Percentiles rank a stretch among this genome's conserved stretches.
Conservation (phyloP, 2,329 filamentous ascomycete species). For the Penicillium sclerotiorum region DNA sequence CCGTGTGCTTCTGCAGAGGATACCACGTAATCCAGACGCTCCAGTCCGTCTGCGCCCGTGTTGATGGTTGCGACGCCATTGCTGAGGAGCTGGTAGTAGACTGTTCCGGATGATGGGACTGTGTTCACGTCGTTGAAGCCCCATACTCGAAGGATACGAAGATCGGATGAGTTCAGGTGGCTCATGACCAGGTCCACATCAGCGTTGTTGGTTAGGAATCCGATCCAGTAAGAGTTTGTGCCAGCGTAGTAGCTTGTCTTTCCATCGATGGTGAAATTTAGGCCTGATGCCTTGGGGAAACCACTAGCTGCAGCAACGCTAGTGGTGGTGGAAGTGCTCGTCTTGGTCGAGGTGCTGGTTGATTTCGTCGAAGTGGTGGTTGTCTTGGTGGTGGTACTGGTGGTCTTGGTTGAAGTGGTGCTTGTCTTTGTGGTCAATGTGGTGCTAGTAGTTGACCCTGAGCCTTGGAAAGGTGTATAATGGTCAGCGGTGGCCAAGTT, state of each 20-base stretch:
- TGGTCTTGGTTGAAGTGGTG: not conserved
- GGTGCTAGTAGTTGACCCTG: not conserved
- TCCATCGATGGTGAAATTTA: slow-evolving; percentile 44
- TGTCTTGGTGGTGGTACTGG: not conserved
- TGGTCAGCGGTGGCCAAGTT: not conserved
- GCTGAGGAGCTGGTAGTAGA: slow-evolving; percentile 49
- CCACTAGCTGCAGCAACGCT: slow-evolving; percentile 7
- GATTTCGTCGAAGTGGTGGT: not conserved
- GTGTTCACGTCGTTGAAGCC: slow-evolving; percentile 55
- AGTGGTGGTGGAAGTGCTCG: slow-evolving; percentile 4
- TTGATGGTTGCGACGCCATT: slow-evolving; percentile 57
- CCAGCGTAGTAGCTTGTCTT: slow-evolving; percentile 49
- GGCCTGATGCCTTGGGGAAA: slow-evolving; percentile 28
- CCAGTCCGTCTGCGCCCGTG: slow-evolving; percentile 63
- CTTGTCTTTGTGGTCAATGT: not conserved
- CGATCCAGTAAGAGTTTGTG: slow-evolving; percentile 58
- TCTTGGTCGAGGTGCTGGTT: too few species aligned
- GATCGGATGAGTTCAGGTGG: slow-evolving; percentile 39
- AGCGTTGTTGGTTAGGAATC: slow-evolving; percentile 51
- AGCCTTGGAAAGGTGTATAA: too few species aligned
- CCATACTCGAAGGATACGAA: slow-evolving; percentile 57
- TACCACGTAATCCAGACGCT: slow-evolving; percentile 68
- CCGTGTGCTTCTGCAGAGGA: slow-evolving; percentile 60
- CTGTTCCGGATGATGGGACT: slow-evolving; percentile 43
- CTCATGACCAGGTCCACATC: slow-evolving; percentile 51